A percentile compares a stretch with the other conserved stretches of the same genome.
Conservation (phyloP, 2,329 filamentous ascomycete genomes). For the Neoarthrinium moseri region DNA sequence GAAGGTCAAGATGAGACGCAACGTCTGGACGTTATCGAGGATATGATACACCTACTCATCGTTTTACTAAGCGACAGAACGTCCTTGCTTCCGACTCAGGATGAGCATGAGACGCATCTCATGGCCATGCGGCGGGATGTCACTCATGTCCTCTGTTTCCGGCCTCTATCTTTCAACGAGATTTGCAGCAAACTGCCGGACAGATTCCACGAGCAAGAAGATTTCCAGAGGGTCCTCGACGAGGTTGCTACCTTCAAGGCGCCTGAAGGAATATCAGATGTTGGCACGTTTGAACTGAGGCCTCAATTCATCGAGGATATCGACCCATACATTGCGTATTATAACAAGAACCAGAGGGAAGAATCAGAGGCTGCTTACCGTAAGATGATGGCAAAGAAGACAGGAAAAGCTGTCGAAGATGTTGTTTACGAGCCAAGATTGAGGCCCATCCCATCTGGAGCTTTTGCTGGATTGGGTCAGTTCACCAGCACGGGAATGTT, state of each 20-base stretch:
- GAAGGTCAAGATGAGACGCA: constrained; percentile 82
- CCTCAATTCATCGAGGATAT: constrained; percentile 82
- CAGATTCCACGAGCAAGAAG: constrained; percentile 83
- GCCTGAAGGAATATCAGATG: constrained; percentile 88
- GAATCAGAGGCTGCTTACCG: constrained; percentile 90
- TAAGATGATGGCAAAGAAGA: constrained; percentile 82
- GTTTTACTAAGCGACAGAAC: constrained; percentile 87
- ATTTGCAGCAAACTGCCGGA: constrained; percentile 84
- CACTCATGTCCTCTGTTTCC: constrained; percentile 92
- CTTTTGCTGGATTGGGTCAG: constrained; percentile 71
- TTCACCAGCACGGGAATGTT: constrained; percentile 88
- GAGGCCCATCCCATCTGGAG: constrained; percentile 70
- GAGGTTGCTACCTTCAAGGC: constrained; percentile 87
- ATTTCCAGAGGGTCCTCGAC: constrained; percentile 80
- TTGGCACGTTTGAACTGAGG: constrained; percentile 91
- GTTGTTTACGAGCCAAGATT: constrained; percentile 91
- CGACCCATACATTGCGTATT: constrained; percentile 94
- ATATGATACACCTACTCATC: constrained; percentile 91
- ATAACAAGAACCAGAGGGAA: constrained; percentile 94
- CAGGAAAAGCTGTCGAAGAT: constrained; percentile 75
- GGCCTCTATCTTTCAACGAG: constrained; percentile 91
- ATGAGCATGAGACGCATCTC: constrained; percentile 63
- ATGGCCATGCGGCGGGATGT: constrained; percentile 83
- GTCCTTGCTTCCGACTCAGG: constrained; percentile 68
- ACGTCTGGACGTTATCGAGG: constrained; percentile 89